Evolutionary conservation across 2,329 filamentous ascomycete species (phyloP), one percentile per base, ranked within the genome.

Genomic region (Aspergillus hiratsukae): DNA sequence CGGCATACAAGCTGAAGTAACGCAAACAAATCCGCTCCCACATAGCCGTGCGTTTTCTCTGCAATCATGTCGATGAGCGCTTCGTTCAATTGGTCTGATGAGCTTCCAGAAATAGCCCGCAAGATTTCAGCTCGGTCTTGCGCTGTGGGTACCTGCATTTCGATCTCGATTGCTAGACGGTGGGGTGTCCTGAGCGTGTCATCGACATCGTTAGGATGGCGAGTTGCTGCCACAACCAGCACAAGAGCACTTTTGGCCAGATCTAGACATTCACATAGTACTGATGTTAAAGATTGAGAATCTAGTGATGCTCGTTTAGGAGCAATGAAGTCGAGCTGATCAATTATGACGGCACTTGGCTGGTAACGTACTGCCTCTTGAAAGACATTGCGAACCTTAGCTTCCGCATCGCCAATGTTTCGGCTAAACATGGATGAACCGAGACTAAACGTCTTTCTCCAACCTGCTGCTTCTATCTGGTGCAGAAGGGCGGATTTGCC

Each of bases 31-130:
- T 97, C 92, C 1, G 83, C 82, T 4, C 89, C 88, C 31, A 90
- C 95, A 71, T 90, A 97, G 3, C 92, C 93, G 67, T 97, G 91
- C 0, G 92, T 95, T 55, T 85, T 84, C 59, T 89, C 83, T 45
- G 87, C 87, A 46, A 96, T 76, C 19, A 80, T 76, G 3, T 80
- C 75, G 19, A 91, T 74, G 9, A 85, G 76, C 1, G 75, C 73
- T 3, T 87, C 79, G 53, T 73, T 78, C 8, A 77, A 76, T 8
- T 77, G 80, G 3, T 78, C 66, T n/a, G 69, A 75, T 48, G 83
- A 76, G 19, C 62, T 58, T 56, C 68, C 75, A 48, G 75, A 69
- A 57, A 89, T 77, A 6, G 83, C 83, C 29, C 83, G 81, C 23
- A 97, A 73, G 11, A 97, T 96, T 29, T 90, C 86, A 49, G 85